Percentiles rank a stretch among this genome's conserved stretches.
phyloP scores from a whole-genome alignment of 306 rosid genomes.

The Vigna mungo region DNA sequence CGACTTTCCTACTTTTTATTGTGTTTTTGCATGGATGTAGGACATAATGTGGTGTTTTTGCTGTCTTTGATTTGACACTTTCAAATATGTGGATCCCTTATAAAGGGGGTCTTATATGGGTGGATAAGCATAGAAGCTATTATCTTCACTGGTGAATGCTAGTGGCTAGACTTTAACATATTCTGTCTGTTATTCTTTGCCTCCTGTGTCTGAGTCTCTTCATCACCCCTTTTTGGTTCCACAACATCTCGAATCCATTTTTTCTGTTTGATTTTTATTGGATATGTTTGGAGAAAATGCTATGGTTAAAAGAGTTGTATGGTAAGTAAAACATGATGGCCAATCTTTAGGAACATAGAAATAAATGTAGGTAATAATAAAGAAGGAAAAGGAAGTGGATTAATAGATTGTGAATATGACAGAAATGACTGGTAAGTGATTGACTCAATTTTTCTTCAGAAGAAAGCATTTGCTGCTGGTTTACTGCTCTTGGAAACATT shows the following conservation, averaged over 20 bases:
- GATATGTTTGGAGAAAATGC: conserved; percentile 1
- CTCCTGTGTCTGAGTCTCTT: neutral
- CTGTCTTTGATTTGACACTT: neutral
- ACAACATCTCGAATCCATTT: neutral
- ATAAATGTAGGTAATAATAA: conserved; percentile 1
- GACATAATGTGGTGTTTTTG: conserved; percentile 1
- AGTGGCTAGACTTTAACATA: neutral
- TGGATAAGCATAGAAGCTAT: no score
- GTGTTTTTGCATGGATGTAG: neutral
- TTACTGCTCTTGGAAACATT: conserved; percentile 17
- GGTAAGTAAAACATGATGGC: neutral
- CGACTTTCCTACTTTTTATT: no score
- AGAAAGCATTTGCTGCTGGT: conserved; percentile 20
- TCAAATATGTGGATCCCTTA: neutral
- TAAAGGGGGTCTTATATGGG: no score
- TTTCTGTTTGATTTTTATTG: neutral
- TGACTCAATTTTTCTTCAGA: neutral
- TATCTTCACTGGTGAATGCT: neutral
- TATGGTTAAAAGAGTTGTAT: neutral
- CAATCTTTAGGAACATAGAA: conserved; percentile 19
- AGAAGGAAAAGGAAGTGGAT: conserved; percentile 12
- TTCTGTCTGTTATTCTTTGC: neutral
- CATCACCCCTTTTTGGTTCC: neutral
- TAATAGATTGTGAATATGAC: neutral
- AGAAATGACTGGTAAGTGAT: neutral